Evolutionary conservation across 2,329 filamentous ascomycete genomes (phyloP).

Genomic region (Geosmithia putterillii): DNA sequence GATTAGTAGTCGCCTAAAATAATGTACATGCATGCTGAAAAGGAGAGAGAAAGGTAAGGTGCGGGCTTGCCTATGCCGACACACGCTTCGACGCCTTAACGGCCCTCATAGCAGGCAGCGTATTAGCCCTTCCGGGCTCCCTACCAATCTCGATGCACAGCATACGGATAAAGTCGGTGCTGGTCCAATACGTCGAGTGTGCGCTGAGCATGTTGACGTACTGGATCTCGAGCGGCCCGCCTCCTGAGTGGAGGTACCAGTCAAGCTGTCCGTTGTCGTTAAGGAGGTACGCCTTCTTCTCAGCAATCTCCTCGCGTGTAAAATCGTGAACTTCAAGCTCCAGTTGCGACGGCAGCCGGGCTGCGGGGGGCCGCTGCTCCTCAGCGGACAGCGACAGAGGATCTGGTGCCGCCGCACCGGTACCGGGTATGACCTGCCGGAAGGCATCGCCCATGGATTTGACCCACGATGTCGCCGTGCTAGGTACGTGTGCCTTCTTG

Average conservation of each 20-base stretch:
- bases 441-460: conserved; percentile 52
- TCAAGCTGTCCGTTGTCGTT: conserved; percentile 98
- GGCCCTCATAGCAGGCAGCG: conserved; percentile 45
- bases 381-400: conserved; percentile 15
- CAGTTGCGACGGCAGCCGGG: conserved; percentile 50
- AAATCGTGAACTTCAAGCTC: conserved; percentile 96
- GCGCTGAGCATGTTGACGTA: conserved; percentile 96
- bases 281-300: conserved; percentile 73
- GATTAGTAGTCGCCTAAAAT: neutral
- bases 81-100: conserved; percentile 35
- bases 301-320: conserved; percentile 79
- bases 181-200: conserved; percentile 88
- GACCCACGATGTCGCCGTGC: conserved; percentile 52
- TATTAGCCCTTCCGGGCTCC: conserved; percentile 49
- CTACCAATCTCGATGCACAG: conserved; percentile 80
- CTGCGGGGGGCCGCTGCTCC: conserved; percentile 22
- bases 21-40: neutral
- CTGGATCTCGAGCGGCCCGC: conserved; percentile 83
- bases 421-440: conserved; percentile 47
- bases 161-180: conserved; percentile 79
- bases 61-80: conserved; percentile 2
- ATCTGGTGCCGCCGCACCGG: conserved; percentile 13
- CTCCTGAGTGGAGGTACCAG: conserved; percentile 72
- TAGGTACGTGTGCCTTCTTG: conserved; percentile 69
- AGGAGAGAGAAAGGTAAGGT: conserved; percentile 1